Evolutionary conservation across 1,139 yeast genomes (phyloP).

Genomic region (Hyphopichia pseudoburtonii): DNA sequence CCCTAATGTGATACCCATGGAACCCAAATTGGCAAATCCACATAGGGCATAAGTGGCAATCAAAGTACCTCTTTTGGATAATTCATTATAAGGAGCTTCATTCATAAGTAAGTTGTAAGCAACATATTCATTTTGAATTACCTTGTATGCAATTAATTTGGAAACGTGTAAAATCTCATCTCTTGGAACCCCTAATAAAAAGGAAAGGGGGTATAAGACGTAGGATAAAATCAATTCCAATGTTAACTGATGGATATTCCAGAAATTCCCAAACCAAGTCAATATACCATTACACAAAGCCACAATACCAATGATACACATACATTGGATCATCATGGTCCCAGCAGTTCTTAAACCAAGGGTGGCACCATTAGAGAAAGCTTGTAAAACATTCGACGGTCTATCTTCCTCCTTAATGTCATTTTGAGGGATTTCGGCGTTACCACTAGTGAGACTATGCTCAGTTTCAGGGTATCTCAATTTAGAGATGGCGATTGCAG

Average conservation of each 20-base stretch:
- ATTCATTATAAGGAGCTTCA: constrained; percentile 44
- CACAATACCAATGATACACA: constrained; percentile 65
- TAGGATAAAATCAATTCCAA: constrained; percentile 60
- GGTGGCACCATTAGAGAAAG: constrained; percentile 63
- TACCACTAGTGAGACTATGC: constrained; percentile 52
- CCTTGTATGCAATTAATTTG: constrained; percentile 55
- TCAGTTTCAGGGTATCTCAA: constrained; percentile 64
- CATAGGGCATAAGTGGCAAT: constrained; percentile 66
- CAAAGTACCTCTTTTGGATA: constrained; percentile 56
- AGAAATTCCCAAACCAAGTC: constrained; percentile 64
- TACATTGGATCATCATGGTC: constrained; percentile 58
- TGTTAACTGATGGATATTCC: constrained; percentile 55
- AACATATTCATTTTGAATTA: constrained; percentile 65
- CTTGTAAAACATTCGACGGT: constrained; percentile 61
- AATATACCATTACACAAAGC: constrained; percentile 58
- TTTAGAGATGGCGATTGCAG: constrained; percentile 63
- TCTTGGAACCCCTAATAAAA: constrained; percentile 62
- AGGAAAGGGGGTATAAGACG: constrained; percentile 60
- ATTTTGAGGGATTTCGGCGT: constrained; percentile 45
- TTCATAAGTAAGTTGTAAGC: constrained; percentile 49
- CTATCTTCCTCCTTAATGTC: constrained; percentile 37
- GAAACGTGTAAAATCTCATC: constrained; percentile 53
- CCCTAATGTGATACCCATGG: constrained; percentile 64
- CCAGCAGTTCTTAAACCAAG: constrained; percentile 62
- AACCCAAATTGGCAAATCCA: constrained; percentile 67